A percentile compares a stretch with the other conserved stretches of the same genome.
Conservation (phyloP, 331 rosid species). For the Cydonia oblonga region DNA sequence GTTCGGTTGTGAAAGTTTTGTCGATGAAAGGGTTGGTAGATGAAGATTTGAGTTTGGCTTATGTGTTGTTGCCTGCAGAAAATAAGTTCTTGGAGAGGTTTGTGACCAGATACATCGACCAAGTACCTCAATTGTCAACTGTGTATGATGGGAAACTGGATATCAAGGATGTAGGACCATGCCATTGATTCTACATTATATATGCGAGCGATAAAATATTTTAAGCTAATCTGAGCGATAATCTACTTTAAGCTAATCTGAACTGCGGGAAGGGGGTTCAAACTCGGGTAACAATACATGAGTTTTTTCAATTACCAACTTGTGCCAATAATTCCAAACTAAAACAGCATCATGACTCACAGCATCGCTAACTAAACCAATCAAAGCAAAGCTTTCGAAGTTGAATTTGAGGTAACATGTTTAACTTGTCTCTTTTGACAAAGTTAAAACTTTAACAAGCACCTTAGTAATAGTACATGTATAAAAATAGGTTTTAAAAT, state of each 20-base stretch:
- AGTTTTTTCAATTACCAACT: background rate
- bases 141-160: constrained; percentile 13
- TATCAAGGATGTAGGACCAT: background rate
- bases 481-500: constrained; percentile 5
- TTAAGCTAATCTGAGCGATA: no score
- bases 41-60: background rate
- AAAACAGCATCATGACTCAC: background rate
- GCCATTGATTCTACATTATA: no score
- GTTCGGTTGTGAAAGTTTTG: constrained; percentile 12
- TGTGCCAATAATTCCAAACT: background rate
- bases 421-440: background rate
- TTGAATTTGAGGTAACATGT: background rate
- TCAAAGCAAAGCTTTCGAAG: no score
- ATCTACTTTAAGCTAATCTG: no score
- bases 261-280: no score
- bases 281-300: no score
- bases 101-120: constrained; percentile 7
- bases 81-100: constrained; percentile 19
- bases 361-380: background rate
- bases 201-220: no score
- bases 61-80: constrained; percentile 2
- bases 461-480: constrained; percentile 25
- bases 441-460: constrained; percentile 1
- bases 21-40: constrained; percentile 19
- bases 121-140: constrained; percentile 10